Evolutionary conservation across 1,284 basidiomycete species (phyloP), one percentile per base, ranked within the genome.

Genomic region (Psilocybe mexicana): DNA sequence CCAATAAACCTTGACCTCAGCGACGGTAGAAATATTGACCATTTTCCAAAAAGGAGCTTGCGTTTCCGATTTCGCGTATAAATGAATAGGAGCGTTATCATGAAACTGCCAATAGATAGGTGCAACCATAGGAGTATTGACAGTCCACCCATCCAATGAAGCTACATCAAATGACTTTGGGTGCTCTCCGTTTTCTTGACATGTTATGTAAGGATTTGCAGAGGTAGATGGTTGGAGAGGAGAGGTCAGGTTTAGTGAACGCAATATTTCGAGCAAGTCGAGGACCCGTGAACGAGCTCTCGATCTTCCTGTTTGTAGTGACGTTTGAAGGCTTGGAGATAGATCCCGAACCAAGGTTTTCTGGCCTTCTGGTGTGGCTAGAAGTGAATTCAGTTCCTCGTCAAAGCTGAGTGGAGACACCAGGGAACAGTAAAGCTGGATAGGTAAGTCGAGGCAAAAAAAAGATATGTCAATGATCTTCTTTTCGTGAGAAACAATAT

Each of bases 31-130:
- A 7, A 83, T 70, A 0, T 78, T 58, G 10, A 79, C 70, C 35
- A 76, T 70, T 62, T 80, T 81, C 78, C 80, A 83, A 57, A 86
- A 80, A 3, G 82, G 79, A 11, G 87, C 84, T 1, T 74, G 69
- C 1, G 69, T 70, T 51, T 82, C 79, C 1, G 81, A 78, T 12
- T 76, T 65, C n/a, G 77, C 79, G 82, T 85, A 89, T 11, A 84
- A 69, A 67, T 82, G 76, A 14, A 90, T 61, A 0, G 87, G 81
- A 1, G 80, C 85, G 2, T 65, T 63, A 4, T 72, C 66, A 51
- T 78, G 79, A 68, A 90, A 84, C 33, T 77, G 74, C 88, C 88
- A 91, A 70, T 85, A 88, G 2, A 68, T 65, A 2, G 86, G 84
- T 1, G 85, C 78, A 26, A 71, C 61, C 54, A 72, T 66, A n/a